These are phyloP conservation scores for Skeletonema marinoi DNA, from an alignment of 108 stramenopile genomes.

Conservation along the genomic window DNA sequence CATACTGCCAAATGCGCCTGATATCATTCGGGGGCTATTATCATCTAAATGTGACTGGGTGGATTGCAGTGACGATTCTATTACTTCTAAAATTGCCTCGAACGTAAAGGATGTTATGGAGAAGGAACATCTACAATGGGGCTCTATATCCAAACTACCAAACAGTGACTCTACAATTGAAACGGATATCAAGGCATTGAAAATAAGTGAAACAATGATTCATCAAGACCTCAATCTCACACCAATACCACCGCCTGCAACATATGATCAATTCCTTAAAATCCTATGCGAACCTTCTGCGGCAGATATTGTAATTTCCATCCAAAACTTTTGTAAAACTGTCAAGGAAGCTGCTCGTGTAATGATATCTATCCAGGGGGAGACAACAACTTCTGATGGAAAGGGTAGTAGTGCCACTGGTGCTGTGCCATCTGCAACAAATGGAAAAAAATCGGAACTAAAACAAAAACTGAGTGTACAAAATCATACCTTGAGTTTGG, in stretches of 20 bases:
- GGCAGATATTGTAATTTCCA: constrained; percentile 43
- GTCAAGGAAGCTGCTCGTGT: constrained; percentile 44
- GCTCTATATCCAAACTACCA: constrained; percentile 23
- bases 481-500: constrained; percentile 21
- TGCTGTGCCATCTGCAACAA: background rate
- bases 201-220: background rate
- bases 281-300: constrained; percentile 37
- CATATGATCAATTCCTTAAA: constrained; percentile 28
- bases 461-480: background rate
- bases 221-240: background rate
- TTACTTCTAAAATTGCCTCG: constrained; percentile 8
- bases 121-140: constrained; percentile 25
- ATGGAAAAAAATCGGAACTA: background rate
- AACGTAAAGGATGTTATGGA: constrained; percentile 26
- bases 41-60: constrained; percentile 8
- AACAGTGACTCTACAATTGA: background rate
- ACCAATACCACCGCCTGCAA: constrained; percentile 8
- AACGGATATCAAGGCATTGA: background rate
- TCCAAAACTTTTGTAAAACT: constrained; percentile 49
- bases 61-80: background rate
- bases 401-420: background rate
- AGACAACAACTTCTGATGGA: constrained; percentile 1
- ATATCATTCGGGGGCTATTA: constrained; percentile 27
- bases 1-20: constrained; percentile 34
- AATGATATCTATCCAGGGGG: constrained; percentile 20